phyloP scores from a whole-genome alignment of 2,329 filamentous ascomycete species.

The Monosporascus sp. region DNA sequence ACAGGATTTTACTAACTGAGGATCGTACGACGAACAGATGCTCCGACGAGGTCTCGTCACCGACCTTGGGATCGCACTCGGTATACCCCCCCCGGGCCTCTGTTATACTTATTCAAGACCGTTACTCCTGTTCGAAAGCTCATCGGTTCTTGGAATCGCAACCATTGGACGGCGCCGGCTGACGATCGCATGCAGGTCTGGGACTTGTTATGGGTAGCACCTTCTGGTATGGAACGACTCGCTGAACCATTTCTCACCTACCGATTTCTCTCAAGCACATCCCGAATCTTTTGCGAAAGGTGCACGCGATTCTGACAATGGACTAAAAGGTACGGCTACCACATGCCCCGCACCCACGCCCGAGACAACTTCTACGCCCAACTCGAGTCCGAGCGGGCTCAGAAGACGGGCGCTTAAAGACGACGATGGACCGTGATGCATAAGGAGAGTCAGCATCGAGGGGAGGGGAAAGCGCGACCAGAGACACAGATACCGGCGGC shows the following conservation, averaged over 20 bases:
- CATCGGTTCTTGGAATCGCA: too few species aligned
- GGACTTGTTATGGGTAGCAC: conserved; percentile 50
- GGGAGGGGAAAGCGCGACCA: neutral
- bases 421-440: neutral
- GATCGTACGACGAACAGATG: conserved; percentile 38
- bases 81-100: conserved; percentile 33
- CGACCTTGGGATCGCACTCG: conserved; percentile 51
- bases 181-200: conserved; percentile 37
- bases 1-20: neutral
- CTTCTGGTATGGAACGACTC: conserved; percentile 47
- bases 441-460: neutral
- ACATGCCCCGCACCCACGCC: conserved; percentile 53
- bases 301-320: conserved; percentile 8
- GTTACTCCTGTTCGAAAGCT: neutral
- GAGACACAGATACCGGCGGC: neutral
- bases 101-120: neutral
- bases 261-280: neutral
- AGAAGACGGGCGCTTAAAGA: conserved; percentile 17
- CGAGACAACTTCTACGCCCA: conserved; percentile 56
- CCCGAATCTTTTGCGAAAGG: neutral
- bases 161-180: conserved; percentile 18
- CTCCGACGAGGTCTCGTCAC: conserved; percentile 54
- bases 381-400: conserved; percentile 52
- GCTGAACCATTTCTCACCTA: neutral
- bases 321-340: conserved; percentile 52